Evolutionary conservation across 2,329 filamentous ascomycete species (phyloP).

Genomic region (Atkinsonella texensis): DNA sequence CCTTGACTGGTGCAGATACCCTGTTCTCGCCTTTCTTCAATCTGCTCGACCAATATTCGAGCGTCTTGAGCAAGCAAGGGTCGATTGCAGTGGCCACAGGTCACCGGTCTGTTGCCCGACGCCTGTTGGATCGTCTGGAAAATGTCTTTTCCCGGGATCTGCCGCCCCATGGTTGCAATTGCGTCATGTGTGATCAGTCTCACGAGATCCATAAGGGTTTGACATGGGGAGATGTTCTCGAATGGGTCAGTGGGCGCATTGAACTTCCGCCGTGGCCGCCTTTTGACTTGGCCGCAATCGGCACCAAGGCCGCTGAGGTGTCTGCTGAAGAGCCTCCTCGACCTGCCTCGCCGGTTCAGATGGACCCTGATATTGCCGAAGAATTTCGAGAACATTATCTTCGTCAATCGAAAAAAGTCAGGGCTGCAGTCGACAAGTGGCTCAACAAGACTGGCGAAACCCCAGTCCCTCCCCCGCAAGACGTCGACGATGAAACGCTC

Average conservation of each 20-base stretch:
- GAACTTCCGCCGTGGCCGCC: constrained; percentile 85
- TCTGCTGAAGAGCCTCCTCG: constrained; percentile 48
- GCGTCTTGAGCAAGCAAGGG: constrained; percentile 70
- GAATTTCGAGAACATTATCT: constrained; percentile 90
- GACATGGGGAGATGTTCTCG: constrained; percentile 91
- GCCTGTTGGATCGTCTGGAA: constrained; percentile 79
- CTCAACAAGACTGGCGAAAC: constrained; percentile 67
- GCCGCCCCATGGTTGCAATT: constrained; percentile 72
- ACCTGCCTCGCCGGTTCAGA: constrained; percentile 53
- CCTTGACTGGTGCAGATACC: constrained; percentile 54
- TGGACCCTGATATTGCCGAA: constrained; percentile 89
- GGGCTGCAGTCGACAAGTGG: constrained; percentile 85
- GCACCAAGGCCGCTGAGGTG: constrained; percentile 45
- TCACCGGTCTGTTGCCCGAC: constrained; percentile 84
- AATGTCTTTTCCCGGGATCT: constrained; percentile 91
- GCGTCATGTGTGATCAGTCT: constrained; percentile 63
- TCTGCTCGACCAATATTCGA: constrained; percentile 74
- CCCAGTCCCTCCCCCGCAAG: constrained; percentile 64
- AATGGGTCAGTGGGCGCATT: constrained; percentile 79
- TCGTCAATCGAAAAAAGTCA: constrained; percentile 83
- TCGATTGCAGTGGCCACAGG: constrained; percentile 92
- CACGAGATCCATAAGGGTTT: constrained; percentile 57
- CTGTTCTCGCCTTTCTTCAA: constrained; percentile 76
- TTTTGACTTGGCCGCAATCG: constrained; percentile 58
- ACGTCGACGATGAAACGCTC: constrained; percentile 88